Conservation (phyloP, 164 flowering plant species). For the Vitis rupestris region DNA sequence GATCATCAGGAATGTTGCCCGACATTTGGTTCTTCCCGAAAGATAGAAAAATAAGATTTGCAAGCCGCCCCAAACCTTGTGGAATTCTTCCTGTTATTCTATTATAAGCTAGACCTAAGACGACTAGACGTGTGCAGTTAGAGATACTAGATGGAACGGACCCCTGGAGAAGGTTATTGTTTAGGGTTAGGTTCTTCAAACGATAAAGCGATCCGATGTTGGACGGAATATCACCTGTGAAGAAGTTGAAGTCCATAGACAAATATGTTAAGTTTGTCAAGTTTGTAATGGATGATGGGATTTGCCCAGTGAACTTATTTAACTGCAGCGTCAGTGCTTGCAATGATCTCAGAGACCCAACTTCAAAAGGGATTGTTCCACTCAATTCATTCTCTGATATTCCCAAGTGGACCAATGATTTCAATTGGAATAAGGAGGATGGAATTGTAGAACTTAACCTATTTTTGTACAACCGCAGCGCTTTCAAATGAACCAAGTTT, state of each 20-base stretch:
- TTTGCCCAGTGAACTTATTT: slow-evolving; percentile 53
- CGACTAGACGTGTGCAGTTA: slow-evolving; percentile 54
- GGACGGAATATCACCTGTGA: slow-evolving; percentile 54
- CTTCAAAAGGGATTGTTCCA: slow-evolving; percentile 50
- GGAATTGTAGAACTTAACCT: slow-evolving; percentile 59
- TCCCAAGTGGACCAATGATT: slow-evolving; percentile 43
- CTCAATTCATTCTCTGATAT: slow-evolving; percentile 51
- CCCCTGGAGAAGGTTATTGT: slow-evolving; percentile 50
- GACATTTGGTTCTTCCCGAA: slow-evolving; percentile 42
- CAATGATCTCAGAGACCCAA: slow-evolving; percentile 52
- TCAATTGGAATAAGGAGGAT: slow-evolving; percentile 36
- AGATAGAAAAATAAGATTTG: slow-evolving; percentile 48
- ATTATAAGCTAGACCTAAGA: slow-evolving; percentile 34
- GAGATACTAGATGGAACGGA: slow-evolving; percentile 59
- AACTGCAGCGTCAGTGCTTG: slow-evolving; percentile 45
- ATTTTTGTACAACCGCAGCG: slow-evolving; percentile 41
- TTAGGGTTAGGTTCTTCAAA: slow-evolving; percentile 38
- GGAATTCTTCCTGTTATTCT: slow-evolving; percentile 60
- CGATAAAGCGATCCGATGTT: slow-evolving; percentile 54
- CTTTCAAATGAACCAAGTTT: slow-evolving; percentile 33
- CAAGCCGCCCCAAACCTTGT: slow-evolving; percentile 44
- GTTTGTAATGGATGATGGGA: slow-evolving; percentile 53
- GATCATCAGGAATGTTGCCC: slow-evolving; percentile 66
- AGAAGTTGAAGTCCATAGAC: slow-evolving; percentile 41
- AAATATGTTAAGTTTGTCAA: slow-evolving; percentile 47